phyloP scores from a whole-genome alignment of 352 stramenopile species.

The Phytophthora macrochlamydospora region DNA sequence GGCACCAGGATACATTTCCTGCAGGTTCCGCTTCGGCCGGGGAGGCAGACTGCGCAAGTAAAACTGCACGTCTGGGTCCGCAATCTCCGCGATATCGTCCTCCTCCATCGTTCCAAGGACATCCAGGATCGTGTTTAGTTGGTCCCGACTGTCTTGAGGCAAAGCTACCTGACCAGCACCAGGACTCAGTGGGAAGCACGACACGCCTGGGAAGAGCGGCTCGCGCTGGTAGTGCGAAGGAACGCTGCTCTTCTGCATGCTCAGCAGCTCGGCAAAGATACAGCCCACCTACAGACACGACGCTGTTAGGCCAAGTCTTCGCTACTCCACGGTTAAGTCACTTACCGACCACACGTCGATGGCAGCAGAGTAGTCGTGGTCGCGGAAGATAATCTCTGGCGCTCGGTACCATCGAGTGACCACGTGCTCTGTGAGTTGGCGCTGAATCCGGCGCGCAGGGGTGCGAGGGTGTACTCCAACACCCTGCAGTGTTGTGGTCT shows the following conservation, averaged over 20 bases:
- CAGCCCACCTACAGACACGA: conserved; percentile 83
- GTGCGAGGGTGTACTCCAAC: conserved; percentile 76
- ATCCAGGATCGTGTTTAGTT: conserved; percentile 89
- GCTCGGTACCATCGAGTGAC: conserved; percentile 96
- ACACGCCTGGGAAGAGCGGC: conserved; percentile 94
- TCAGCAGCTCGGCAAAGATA: conserved; percentile 95
- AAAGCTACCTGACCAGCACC: conserved; percentile 75
- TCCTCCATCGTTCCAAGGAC: conserved; percentile 88
- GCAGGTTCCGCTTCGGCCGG: conserved; percentile 70
- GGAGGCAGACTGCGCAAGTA: conserved; percentile 80
- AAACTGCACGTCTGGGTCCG: conserved; percentile 81
- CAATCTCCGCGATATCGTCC: conserved; percentile 86
- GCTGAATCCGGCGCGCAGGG: conserved; percentile 79
- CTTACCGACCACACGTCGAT: conserved; percentile 91
- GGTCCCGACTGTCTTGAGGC: conserved; percentile 84
- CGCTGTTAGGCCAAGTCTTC: background rate
- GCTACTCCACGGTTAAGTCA: conserved; percentile 8
- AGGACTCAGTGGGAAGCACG: conserved; percentile 86
- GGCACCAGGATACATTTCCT: conserved; percentile 85
- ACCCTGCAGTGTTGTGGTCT: conserved; percentile 57
- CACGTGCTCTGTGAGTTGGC: conserved; percentile 95
- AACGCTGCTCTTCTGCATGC: conserved; percentile 96
- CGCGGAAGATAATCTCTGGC: conserved; percentile 94
- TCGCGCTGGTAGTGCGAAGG: conserved; percentile 94
- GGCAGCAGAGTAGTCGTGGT: conserved; percentile 87